Evolutionary conservation across 2,329 filamentous ascomycete species (phyloP), one percentile per base, ranked within the genome.

Genomic region (Sporothrix pseudoabietina): DNA sequence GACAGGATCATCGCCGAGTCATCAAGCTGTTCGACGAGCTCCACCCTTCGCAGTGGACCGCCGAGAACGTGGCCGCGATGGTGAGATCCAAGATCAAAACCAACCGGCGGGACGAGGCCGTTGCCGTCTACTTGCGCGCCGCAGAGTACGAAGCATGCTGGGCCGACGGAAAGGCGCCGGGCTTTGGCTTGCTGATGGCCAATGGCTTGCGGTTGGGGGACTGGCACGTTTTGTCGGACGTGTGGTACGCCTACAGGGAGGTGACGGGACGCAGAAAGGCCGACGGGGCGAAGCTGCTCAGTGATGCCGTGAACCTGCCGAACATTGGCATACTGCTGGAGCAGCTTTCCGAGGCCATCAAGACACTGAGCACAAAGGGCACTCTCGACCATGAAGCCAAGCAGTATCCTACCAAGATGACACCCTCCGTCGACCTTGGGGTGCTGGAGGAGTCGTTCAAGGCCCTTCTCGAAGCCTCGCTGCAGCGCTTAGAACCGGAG

Each of bases 1-100:
- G 14, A 19, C 44, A 14, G 81, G 82, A n/a, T 76, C 82, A 9
- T 78, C 84, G 3, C 85, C 87, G 68, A 82, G 82, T 0, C 81
- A 81, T 77, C 83, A 85, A 72, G 81, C 74, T 88, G 1, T 86
- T 87, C 69, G 79, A 79, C 2, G 78, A 81, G 41, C 77, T 85
- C 1, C 77, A 80, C 0, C 49, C 76, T 1, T 75, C 80, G 0
- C 73, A 78, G 7, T 87, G 85, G 85, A 81, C 82, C 19, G 78
- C 83, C 14, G 77, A 80, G 3, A 73, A 82, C 4, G 80, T 87
- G 3, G 77, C 81, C 2, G 80, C 82, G 0, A 84, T 81, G 9
- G 78, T 88, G 4, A 78, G 81, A 10, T 81, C 85, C 2, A 80
- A 84, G 41, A 75, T 87, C 59, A 81, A 80, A 26, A 78, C 84